Percentiles rank a stretch among this genome's conserved stretches.
These are phyloP conservation scores for Talaromyces sp. DNA, from an alignment of 2,329 filamentous ascomycete species.

Conservation along the genomic window DNA sequence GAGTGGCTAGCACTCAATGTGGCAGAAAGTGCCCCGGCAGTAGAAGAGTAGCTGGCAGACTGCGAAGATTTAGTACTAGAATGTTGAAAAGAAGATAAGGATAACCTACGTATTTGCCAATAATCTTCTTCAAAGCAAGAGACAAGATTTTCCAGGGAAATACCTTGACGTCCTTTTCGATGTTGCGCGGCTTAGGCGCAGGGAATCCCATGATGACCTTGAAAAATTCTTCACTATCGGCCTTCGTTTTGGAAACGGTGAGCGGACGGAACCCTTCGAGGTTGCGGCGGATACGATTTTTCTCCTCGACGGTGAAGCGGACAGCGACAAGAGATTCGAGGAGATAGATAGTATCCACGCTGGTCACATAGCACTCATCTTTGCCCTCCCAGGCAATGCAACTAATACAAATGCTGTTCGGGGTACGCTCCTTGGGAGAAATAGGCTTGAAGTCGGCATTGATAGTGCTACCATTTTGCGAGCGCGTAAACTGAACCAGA, in stretches of 20 bases:
- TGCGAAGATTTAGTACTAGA: slow-evolving; percentile 20
- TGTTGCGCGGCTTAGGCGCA: slow-evolving; percentile 90
- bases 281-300: slow-evolving; percentile 94
- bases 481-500: slow-evolving; percentile 81
- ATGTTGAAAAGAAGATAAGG: neutral
- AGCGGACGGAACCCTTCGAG: slow-evolving; percentile 87
- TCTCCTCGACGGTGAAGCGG: slow-evolving; percentile 92
- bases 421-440: slow-evolving; percentile 68
- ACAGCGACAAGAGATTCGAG: slow-evolving; percentile 82
- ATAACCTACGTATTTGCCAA: slow-evolving; percentile 78
- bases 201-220: slow-evolving; percentile 98
- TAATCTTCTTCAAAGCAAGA: slow-evolving; percentile 91
- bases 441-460: slow-evolving; percentile 74
- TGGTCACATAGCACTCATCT: slow-evolving; percentile 85
- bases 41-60: slow-evolving; percentile 66
- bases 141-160: slow-evolving; percentile 92
- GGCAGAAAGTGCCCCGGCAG: slow-evolving; percentile 43
- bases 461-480: slow-evolving; percentile 75
- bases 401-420: slow-evolving; percentile 87
- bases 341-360: slow-evolving; percentile 93
- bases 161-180: slow-evolving; percentile 98
- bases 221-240: slow-evolving; percentile 95
- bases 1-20: slow-evolving; percentile 33
- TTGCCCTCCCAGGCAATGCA: slow-evolving; percentile 97
- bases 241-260: slow-evolving; percentile 88